Percentiles rank a stretch among this genome's conserved stretches.
phyloP scores from a whole-genome alignment of 2,329 filamentous ascomycete species.

The Aureobasidium vineae region DNA sequence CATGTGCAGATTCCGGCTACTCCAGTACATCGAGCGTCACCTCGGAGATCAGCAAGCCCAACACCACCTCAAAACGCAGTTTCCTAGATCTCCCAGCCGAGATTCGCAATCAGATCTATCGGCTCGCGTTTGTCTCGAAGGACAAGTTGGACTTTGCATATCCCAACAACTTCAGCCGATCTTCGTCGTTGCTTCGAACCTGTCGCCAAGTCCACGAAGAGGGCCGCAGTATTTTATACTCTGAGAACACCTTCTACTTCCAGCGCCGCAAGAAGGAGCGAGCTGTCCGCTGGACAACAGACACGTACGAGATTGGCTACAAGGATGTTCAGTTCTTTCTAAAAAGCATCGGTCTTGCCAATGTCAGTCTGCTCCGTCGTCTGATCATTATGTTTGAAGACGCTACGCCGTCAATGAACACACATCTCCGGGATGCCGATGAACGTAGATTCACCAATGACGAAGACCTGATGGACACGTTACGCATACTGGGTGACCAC shows the following conservation, averaged over 20 bases:
- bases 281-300: conserved; percentile 37
- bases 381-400: conserved; percentile 49
- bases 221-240: conserved; percentile 50
- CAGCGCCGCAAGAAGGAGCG: conserved; percentile 41
- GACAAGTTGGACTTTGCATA: conserved; percentile 40
- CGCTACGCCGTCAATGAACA: conserved; percentile 44
- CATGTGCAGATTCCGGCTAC: conserved; percentile 21
- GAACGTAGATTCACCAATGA: conserved; percentile 52
- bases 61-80: conserved; percentile 28
- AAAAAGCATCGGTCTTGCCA: conserved; percentile 49
- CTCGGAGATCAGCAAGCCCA: conserved; percentile 21
- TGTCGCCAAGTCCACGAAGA: conserved; percentile 49
- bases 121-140: conserved; percentile 42
- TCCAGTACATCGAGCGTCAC: conserved; percentile 15
- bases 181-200: conserved; percentile 48
- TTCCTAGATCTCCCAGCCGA: conserved; percentile 45
- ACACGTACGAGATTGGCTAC: conserved; percentile 51
- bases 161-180: conserved; percentile 42
- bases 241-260: conserved; percentile 52
- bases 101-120: conserved; percentile 51
- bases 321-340: conserved; percentile 46
- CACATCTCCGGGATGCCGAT: conserved; percentile 41
- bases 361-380: conserved; percentile 48
- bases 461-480: conserved; percentile 46
- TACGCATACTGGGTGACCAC: conserved; percentile 45